These are phyloP conservation scores for Cichorium intybus DNA, from an alignment of 140 eudicot genomes.

Conservation along the genomic window DNA sequence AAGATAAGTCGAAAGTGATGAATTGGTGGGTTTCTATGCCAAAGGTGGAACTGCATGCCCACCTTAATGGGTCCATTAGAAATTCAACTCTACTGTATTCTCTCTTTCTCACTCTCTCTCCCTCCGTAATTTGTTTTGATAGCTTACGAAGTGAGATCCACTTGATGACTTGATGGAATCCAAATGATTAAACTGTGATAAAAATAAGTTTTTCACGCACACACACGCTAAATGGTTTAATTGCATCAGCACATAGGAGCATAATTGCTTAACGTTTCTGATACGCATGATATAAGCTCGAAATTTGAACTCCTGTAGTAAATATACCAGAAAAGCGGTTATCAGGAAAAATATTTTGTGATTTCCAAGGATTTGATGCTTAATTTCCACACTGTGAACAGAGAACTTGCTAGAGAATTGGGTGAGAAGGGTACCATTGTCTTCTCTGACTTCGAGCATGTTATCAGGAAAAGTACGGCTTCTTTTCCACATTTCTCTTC, in stretches of 20 bases:
- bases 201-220: neutral
- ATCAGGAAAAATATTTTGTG: too few species aligned
- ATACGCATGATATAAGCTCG: neutral
- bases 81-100: slow-evolving; percentile 77
- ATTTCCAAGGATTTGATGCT: neutral
- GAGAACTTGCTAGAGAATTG: slow-evolving; percentile 88
- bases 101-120: slow-evolving; percentile 6
- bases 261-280: neutral
- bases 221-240: neutral
- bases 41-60: slow-evolving; percentile 91
- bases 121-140: neutral
- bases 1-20: slow-evolving; percentile 24
- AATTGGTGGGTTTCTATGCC: slow-evolving; percentile 74
- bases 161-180: neutral
- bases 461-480: slow-evolving; percentile 60
- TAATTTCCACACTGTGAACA: slow-evolving; percentile 26
- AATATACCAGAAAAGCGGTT: too few species aligned
- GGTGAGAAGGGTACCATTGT: slow-evolving; percentile 73
- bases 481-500: neutral
- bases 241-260: neutral
- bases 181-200: slow-evolving; percentile 11
- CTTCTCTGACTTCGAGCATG: slow-evolving; percentile 86
- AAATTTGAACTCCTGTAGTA: neutral
- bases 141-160: neutral
- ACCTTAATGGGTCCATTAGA: slow-evolving; percentile 91